Evolutionary conservation across 345 rosid species (phyloP).

Genomic region (Eucalyptus brandiana): DNA sequence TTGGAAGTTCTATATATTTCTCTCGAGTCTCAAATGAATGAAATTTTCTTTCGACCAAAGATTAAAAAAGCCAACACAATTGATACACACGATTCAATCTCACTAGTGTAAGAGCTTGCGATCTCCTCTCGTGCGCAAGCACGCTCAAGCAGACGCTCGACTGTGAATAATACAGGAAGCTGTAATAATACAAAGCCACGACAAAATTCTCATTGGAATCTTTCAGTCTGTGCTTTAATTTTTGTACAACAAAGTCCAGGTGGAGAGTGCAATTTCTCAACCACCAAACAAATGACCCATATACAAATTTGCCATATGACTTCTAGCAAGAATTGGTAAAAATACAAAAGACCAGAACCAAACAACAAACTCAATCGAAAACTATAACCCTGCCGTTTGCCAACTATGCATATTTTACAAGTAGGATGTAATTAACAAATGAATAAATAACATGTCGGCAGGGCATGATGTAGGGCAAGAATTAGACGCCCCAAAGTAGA

Average conservation of each 20-base stretch:
- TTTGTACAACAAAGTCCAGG: constrained; percentile 22
- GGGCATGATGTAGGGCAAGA: neutral
- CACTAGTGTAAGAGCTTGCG: neutral
- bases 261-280: constrained; percentile 8
- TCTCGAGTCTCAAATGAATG: neutral
- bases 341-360: neutral
- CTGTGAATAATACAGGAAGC: neutral
- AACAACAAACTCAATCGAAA: neutral
- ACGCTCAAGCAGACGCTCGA: neutral
- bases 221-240: neutral
- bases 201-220: neutral
- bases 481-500: neutral
- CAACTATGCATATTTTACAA: constrained; percentile 15
- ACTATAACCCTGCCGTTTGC: constrained; percentile 5
- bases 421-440: constrained; percentile 17
- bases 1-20: neutral
- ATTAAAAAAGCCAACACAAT: too few species aligned
- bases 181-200: neutral
- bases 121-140: neutral
- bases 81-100: neutral
- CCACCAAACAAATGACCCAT: constrained; percentile 8
- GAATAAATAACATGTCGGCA: constrained; percentile 17
- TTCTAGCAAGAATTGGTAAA: neutral
- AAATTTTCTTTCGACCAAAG: too few species aligned
- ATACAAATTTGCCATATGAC: neutral